phyloP scores from a whole-genome alignment of 1,139 yeast genomes.

The Yamadazyma blattariae region DNA sequence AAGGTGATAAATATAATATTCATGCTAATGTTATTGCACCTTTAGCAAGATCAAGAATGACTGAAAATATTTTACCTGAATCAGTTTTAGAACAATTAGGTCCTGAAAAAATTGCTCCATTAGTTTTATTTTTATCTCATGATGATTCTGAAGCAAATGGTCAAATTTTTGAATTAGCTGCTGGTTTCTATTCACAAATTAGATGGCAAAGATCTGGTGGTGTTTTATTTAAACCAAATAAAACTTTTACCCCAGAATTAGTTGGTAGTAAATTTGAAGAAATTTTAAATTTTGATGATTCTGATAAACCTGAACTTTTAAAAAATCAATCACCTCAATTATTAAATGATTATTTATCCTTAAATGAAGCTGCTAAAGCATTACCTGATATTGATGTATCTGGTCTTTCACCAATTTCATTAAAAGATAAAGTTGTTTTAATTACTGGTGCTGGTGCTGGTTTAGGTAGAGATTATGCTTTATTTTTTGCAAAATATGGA shows the following conservation, averaged over 20 bases:
- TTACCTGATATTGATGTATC: conserved; percentile 57
- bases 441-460: conserved; percentile 98
- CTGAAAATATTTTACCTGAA: conserved; percentile 85
- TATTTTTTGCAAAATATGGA: conserved; percentile 82
- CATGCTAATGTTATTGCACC: conserved; percentile 88
- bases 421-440: conserved; percentile 82
- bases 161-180: conserved; percentile 88
- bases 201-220: conserved; percentile 96
- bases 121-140: conserved; percentile 78
- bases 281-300: conserved; percentile 58
- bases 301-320: conserved; percentile 50
- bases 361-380: conserved; percentile 50
- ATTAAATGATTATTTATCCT: conserved; percentile 58
- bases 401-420: conserved; percentile 49
- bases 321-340: conserved; percentile 64
- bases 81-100: conserved; percentile 75
- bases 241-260: conserved; percentile 78
- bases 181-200: conserved; percentile 87
- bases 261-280: conserved; percentile 68
- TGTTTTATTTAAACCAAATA: conserved; percentile 76
- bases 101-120: conserved; percentile 89
- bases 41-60: conserved; percentile 93
- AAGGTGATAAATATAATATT: conserved; percentile 84
- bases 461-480: conserved; percentile 87
- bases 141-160: conserved; percentile 61